Evolutionary conservation across 352 stramenopile species (phyloP).

Genomic region (Pythium aphanidermatum): DNA sequence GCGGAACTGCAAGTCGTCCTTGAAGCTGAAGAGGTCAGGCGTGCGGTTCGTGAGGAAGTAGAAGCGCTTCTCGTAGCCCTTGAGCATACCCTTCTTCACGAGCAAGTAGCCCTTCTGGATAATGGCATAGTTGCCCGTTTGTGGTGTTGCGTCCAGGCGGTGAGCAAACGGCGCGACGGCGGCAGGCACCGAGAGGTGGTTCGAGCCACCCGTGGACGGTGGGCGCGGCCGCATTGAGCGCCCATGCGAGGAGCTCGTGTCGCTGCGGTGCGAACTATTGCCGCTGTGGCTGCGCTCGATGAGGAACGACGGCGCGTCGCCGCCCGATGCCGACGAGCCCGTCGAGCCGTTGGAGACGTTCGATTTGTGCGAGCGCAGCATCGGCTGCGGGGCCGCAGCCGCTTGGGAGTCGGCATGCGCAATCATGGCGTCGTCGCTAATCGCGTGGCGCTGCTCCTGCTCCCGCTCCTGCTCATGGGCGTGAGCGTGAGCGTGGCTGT

Average conservation of each 20-base stretch:
- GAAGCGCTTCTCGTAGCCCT: conserved; percentile 55
- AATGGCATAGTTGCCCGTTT: conserved; percentile 1
- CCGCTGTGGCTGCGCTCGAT: too few relatives aligned
- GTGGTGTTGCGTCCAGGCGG: too few relatives aligned
- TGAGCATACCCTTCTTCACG: conserved; percentile 46
- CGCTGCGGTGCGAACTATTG: too few relatives aligned
- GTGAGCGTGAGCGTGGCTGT: neutral
- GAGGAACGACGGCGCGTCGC: too few relatives aligned
- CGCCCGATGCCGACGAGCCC: neutral
- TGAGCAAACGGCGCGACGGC: too few relatives aligned
- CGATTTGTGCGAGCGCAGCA: conserved; percentile 1
- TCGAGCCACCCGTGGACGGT: too few relatives aligned
- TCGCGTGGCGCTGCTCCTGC: neutral
- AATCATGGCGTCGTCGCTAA: neutral
- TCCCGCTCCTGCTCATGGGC: neutral
- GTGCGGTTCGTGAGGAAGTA: conserved; percentile 42
- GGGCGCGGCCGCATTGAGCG: too few relatives aligned
- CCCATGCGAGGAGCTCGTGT: too few relatives aligned
- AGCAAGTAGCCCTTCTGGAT: conserved; percentile 37
- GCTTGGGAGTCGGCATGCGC: neutral
- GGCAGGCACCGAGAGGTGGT: too few relatives aligned
- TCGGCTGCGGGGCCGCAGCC: neutral
- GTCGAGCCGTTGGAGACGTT: conserved; percentile 8
- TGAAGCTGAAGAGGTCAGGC: conserved; percentile 51
- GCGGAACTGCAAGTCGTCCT: conserved; percentile 58